These are phyloP conservation scores for Saccharomycopsis javanensis DNA, from an alignment of 805 yeast species.

Conservation along the genomic window DNA sequence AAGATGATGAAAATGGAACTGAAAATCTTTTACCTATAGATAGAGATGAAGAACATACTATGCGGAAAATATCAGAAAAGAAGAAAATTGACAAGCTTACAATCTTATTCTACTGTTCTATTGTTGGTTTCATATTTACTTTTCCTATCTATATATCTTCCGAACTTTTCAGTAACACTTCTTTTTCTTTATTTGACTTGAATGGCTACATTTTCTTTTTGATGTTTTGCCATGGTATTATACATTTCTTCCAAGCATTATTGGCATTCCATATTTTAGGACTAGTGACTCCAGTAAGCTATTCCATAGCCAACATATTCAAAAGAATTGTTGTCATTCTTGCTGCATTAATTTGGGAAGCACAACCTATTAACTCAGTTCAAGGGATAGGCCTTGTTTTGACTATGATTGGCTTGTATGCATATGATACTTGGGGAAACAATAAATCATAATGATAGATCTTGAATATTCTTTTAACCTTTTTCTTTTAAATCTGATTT, in stretches of 20 bases:
- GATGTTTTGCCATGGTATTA: slow-evolving; percentile 50
- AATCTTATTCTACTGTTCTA: slow-evolving; percentile 60
- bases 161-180: slow-evolving; percentile 31
- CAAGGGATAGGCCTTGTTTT: slow-evolving; percentile 46
- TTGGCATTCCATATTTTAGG: slow-evolving; percentile 72
- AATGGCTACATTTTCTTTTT: slow-evolving; percentile 26
- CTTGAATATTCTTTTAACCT: not conserved
- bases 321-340: slow-evolving; percentile 64
- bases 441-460: slow-evolving; percentile 19
- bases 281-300: slow-evolving; percentile 61
- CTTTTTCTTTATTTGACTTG: slow-evolving; percentile 26
- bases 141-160: slow-evolving; percentile 54
- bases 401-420: slow-evolving; percentile 54
- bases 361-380: slow-evolving; percentile 29
- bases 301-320: slow-evolving; percentile 69
- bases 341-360: slow-evolving; percentile 58
- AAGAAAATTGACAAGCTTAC: slow-evolving; percentile 60
- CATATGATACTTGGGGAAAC: slow-evolving; percentile 62
- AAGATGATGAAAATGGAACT: slow-evolving; percentile 3
- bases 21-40: slow-evolving; percentile 22
- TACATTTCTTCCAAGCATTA: slow-evolving; percentile 65
- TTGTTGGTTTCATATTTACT: slow-evolving; percentile 58
- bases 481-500: not conserved
- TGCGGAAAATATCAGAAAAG: slow-evolving; percentile 22
- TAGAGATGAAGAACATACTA: slow-evolving; percentile 19